These are phyloP conservation scores for Hemileia vastatrix DNA, from an alignment of 1,284 basidiomycete species.

Conservation along the genomic window DNA sequence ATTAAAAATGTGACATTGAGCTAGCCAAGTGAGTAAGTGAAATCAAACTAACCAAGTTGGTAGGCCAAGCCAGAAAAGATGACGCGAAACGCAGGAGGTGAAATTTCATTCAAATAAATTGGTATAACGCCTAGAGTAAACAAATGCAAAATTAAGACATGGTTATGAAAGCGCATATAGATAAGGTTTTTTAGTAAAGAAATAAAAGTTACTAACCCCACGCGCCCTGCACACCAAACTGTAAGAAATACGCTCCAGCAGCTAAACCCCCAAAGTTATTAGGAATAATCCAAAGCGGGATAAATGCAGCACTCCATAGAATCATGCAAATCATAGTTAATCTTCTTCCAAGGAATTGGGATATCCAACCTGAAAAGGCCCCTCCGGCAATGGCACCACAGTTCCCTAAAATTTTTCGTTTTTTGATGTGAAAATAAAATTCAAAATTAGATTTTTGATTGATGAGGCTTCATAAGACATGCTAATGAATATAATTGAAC, in stretches of 20 bases:
- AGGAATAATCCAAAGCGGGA: conserved; percentile 47
- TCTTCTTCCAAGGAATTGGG: conserved; percentile 78
- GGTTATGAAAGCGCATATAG: not conserved
- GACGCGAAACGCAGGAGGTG: conserved; percentile 82
- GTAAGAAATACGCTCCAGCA: conserved; percentile 55
- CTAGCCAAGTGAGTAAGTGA: conserved; percentile 14
- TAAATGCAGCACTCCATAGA: conserved; percentile 49
- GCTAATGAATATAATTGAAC: not conserved
- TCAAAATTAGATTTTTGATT: conserved; percentile 23
- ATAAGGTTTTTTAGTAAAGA: conserved; percentile 17
- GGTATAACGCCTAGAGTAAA: conserved; percentile 53
- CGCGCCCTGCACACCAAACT: conserved; percentile 48
- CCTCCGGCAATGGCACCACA: conserved; percentile 54
- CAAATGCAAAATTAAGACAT: not conserved
- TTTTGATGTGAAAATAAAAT: not conserved
- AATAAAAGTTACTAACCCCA: conserved; percentile 45
- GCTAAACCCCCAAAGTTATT: conserved; percentile 42
- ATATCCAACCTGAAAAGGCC: conserved; percentile 61
- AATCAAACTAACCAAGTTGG: conserved; percentile 63
- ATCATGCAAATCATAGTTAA: conserved; percentile 65
- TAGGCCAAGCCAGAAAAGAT: conserved; percentile 87
- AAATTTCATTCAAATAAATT: conserved; percentile 78
- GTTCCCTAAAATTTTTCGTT: conserved; percentile 34
- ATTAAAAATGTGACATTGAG: conserved; percentile 3
- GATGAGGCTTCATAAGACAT: conserved; percentile 28